Evolutionary conservation across 2,329 filamentous ascomycete species (phyloP).

Genomic region (Penicillium corylophilum): DNA sequence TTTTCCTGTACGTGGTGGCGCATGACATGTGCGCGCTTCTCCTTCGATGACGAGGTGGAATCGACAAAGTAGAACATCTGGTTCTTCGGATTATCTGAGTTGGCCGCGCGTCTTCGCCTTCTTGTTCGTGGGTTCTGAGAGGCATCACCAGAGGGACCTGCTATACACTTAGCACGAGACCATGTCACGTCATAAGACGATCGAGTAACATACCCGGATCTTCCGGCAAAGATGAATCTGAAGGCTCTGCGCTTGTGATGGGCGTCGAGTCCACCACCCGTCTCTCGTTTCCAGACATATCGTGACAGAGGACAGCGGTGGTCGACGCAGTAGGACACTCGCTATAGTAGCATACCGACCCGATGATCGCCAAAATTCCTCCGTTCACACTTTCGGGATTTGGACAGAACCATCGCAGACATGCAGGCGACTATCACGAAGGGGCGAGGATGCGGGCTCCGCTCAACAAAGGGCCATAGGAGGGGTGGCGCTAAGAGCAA

Average conservation of each 20-base stretch:
- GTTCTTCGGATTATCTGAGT: constrained; percentile 24
- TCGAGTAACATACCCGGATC: constrained; percentile 11
- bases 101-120: constrained; percentile 29
- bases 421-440: constrained; percentile 5
- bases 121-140: constrained; percentile 19
- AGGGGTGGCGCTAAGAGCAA: constrained; percentile 6
- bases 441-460: constrained; percentile 1
- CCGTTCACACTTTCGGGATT: constrained; percentile 18
- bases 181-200: neutral
- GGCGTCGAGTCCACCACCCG: constrained; percentile 9
- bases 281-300: constrained; percentile 20
- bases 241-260: constrained; percentile 1
- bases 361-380: constrained; percentile 21
- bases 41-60: constrained; percentile 40
- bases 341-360: constrained; percentile 18
- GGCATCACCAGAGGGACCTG: constrained; percentile 21
- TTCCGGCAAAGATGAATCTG: constrained; percentile 8
- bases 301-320: constrained; percentile 5
- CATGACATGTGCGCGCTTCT: constrained; percentile 47
- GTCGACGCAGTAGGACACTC: constrained; percentile 5
- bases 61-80: constrained; percentile 45
- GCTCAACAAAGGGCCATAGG: constrained; percentile 9
- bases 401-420: constrained; percentile 22
- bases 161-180: constrained; percentile 4
- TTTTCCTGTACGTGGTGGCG: constrained; percentile 46